phyloP scores from a whole-genome alignment of 140 eudicot species.

The Cichorium intybus region DNA sequence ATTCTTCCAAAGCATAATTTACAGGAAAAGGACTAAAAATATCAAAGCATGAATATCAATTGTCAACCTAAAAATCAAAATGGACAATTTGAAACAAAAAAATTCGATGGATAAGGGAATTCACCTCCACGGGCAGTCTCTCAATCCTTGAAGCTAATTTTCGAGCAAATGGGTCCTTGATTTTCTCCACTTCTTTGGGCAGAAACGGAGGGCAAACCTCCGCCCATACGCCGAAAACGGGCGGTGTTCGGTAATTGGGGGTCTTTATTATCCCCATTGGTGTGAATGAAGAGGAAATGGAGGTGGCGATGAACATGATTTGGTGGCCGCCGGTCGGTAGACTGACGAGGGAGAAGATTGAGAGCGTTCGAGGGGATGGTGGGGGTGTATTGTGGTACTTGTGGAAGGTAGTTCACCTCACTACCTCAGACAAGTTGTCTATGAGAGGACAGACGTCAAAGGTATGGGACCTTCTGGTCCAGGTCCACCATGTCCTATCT shows the following conservation, averaged over 20 bases:
- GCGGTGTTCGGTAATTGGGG: conserved; percentile 24
- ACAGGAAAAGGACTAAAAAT: neutral
- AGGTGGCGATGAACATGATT: conserved; percentile 18
- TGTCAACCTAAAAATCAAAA: neutral
- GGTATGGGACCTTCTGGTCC: neutral
- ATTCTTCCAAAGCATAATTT: neutral
- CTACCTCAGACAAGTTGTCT: neutral
- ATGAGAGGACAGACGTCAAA: conserved; percentile 6
- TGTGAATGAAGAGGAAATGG: conserved; percentile 9
- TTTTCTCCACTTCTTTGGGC: conserved; percentile 60
- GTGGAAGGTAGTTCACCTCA: conserved; percentile 11
- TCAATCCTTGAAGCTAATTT: conserved; percentile 72
- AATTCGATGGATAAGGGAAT: neutral
- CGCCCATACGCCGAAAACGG: conserved; percentile 31
- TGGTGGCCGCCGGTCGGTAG: neutral
- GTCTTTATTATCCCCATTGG: conserved; percentile 11
- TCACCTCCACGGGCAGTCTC: conserved; percentile 70
- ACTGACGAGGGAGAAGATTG: neutral
- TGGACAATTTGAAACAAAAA: neutral
- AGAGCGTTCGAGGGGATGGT: neutral
- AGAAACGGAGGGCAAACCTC: conserved; percentile 62
- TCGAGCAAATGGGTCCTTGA: conserved; percentile 68
- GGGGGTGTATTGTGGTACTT: neutral
- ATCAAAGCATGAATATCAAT: conserved; percentile 8
- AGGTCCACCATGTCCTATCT: conserved; percentile 11